Percentiles rank a stretch among this genome's conserved stretches.
Conservation (phyloP, 2,329 filamentous ascomycete species). For the Penicillium sp. region DNA sequence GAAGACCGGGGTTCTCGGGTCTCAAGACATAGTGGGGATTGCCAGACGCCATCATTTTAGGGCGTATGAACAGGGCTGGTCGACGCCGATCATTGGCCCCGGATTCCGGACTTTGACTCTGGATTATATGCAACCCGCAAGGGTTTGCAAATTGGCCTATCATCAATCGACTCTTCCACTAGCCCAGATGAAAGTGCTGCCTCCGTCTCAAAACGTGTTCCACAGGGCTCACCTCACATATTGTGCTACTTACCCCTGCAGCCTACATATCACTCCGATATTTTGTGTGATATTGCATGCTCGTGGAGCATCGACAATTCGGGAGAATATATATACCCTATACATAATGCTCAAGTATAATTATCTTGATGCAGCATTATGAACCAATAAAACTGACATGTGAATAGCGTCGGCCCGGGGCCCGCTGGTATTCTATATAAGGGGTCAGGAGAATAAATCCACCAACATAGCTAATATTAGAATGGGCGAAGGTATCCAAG, state of each 20-base stretch:
- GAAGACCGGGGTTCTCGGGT: not conserved
- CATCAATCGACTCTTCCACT: not conserved
- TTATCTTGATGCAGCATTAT: not conserved
- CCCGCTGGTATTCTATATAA: not conserved
- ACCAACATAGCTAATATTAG: not conserved
- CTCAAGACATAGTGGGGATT: slow-evolving; percentile 2
- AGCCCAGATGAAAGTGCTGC: not conserved
- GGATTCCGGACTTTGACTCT: not conserved
- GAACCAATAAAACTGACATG: not conserved
- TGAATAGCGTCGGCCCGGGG: not conserved
- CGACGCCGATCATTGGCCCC: not conserved
- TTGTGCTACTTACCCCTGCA: not conserved
- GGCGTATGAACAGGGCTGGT: not conserved
- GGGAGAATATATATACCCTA: not conserved
- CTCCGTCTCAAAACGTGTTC: not conserved
- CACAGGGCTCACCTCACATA: not conserved
- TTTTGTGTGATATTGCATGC: not conserved
- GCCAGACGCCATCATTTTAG: slow-evolving; percentile 1
- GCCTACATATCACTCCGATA: not conserved
- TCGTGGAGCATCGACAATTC: not conserved
- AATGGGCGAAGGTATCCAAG: not conserved
- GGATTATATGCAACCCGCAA: slow-evolving; percentile 1
- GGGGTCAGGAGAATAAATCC: not conserved
- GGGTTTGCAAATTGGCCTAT: slow-evolving; percentile 1
- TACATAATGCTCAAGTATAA: not conserved